Percentiles rank a stretch among this genome's conserved stretches.
phyloP scores from a whole-genome alignment of 2,329 filamentous ascomycete species.

The Alternaria triticimaculans region DNA sequence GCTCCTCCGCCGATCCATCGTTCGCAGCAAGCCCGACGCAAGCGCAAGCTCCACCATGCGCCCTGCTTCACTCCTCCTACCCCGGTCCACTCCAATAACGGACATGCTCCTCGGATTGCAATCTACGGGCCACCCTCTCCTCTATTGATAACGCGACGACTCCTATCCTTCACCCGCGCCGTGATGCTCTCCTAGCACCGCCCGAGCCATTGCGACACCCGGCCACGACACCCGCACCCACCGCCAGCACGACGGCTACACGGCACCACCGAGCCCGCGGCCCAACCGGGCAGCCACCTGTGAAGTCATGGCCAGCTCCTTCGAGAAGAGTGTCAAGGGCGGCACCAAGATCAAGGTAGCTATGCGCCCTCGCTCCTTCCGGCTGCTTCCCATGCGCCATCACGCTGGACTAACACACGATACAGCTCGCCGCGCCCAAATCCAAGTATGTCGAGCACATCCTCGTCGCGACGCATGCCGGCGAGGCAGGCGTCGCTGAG shows the following conservation, averaged over 20 bases:
- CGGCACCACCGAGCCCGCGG: conserved; percentile 19
- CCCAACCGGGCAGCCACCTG: conserved; percentile 20
- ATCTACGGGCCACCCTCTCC: conserved; percentile 14
- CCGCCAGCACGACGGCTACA: conserved; percentile 6
- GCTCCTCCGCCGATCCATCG: conserved; percentile 27
- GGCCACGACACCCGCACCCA: conserved; percentile 9
- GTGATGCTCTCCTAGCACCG: conserved; percentile 40
- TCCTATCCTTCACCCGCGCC: conserved; percentile 25
- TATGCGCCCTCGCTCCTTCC: conserved; percentile 9
- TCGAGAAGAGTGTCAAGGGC: conserved; percentile 99
- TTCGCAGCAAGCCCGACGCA: neutral
- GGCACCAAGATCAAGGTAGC: conserved; percentile 94
- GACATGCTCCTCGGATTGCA: conserved; percentile 19
- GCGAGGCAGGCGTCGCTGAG: conserved; percentile 92
- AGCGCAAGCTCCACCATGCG: conserved; percentile 24
- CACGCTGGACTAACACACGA: conserved; percentile 24
- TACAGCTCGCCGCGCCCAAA: conserved; percentile 90
- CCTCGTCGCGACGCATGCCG: conserved; percentile 90
- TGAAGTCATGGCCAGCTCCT: conserved; percentile 76
- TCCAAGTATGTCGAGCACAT: conserved; percentile 99
- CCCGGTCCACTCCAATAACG: conserved; percentile 22
- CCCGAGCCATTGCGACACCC: conserved; percentile 22
- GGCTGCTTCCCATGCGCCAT: conserved; percentile 5
- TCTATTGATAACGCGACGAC: conserved; percentile 24
- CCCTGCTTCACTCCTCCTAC: conserved; percentile 21